Percentiles rank a stretch among this genome's conserved stretches.
Evolutionary conservation across 2,329 filamentous ascomycete species (phyloP).

Genomic region (Colletotrichum cordylinicola): DNA sequence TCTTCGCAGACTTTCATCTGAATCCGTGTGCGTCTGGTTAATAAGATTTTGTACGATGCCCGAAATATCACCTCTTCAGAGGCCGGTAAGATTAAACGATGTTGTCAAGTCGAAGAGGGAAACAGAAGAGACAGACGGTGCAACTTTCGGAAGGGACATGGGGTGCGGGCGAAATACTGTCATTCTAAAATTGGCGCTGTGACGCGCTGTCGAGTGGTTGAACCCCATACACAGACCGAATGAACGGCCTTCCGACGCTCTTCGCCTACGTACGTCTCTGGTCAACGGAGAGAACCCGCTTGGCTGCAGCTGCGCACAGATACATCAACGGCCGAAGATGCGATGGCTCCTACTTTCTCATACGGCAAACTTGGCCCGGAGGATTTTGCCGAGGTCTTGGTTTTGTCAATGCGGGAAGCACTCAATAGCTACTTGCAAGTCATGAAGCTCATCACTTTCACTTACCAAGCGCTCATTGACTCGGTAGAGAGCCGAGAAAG

Average conservation of each 20-base stretch:
- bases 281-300: not conserved
- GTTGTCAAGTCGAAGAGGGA: not conserved
- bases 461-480: not conserved
- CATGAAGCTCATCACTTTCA: not conserved
- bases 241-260: not conserved
- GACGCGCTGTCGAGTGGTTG: not conserved
- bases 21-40: not conserved
- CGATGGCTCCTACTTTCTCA: not conserved
- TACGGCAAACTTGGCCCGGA: not conserved
- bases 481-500: not conserved
- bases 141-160: not conserved
- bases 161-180: not conserved
- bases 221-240: not conserved
- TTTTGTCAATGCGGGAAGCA: not conserved
- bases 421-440: not conserved
- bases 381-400: not conserved
- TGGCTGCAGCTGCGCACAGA: not conserved
- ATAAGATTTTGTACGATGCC: not conserved
- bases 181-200: not conserved
- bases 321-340: not conserved
- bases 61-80: not conserved
- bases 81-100: accelerated
- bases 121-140: not conserved
- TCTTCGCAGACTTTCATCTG: not conserved
- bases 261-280: not conserved